Conservation (phyloP, 208 protist genomes). For the Entamoeba histolytica region DNA sequence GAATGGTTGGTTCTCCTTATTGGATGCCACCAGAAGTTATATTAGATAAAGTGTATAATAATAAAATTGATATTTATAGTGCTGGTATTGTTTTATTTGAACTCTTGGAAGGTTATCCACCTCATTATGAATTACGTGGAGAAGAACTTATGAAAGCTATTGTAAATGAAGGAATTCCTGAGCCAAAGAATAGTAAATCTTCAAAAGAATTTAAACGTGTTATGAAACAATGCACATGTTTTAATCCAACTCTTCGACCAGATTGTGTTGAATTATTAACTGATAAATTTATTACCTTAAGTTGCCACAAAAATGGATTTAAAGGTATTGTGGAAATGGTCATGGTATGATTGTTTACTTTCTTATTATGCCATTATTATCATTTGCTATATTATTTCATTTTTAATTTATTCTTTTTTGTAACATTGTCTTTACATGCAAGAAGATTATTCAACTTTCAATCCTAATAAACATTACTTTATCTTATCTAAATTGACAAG, state of each 20-base stretch:
- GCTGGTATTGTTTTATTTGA: slow-evolving; percentile 2
- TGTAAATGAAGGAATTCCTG: not conserved
- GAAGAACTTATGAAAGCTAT: not conserved
- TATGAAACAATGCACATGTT: not conserved
- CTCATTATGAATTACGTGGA: not conserved
- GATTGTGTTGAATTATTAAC: not conserved
- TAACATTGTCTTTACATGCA: too few species aligned
- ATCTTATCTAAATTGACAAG: too few species aligned
- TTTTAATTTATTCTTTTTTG: too few species aligned
- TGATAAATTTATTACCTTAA: not conserved
- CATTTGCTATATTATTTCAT: too few species aligned
- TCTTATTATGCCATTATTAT: not conserved
- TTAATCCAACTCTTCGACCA: not conserved
- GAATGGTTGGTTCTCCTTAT: slow-evolving; percentile 2
- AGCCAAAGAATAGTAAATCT: not conserved
- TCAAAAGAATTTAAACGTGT: not conserved
- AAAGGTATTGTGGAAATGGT: not conserved
- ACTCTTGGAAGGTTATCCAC: slow-evolving; percentile 4
- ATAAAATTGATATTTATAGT: slow-evolving; percentile 8
- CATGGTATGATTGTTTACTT: not conserved
- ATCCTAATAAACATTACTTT: too few species aligned
- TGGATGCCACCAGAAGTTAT: slow-evolving; percentile 24
- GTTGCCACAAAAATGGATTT: not conserved
- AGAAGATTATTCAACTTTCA: too few species aligned
- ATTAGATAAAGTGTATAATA: not conserved